These are phyloP conservation scores for Tylopilus cervinicoccineus DNA, from an alignment of 768 basidiomycete genomes.

Conservation along the genomic window DNA sequence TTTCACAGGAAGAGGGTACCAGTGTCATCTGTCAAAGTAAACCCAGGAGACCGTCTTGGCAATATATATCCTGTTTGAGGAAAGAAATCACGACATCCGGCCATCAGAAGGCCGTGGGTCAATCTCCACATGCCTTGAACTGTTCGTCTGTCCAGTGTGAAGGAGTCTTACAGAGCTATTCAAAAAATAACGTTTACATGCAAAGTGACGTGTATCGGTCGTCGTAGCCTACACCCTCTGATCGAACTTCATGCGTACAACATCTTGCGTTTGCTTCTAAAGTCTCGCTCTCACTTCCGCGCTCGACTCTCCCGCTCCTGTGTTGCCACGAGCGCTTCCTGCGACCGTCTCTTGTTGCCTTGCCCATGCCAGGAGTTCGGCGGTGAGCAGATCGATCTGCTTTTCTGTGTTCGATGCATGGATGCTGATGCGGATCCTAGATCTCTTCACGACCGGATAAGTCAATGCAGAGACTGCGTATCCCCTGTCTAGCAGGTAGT, in stretches of 20 bases:
- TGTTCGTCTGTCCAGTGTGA: too few relatives aligned
- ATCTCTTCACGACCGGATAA: slow-evolving; percentile 12
- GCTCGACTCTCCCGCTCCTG: background rate
- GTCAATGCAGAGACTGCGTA: slow-evolving; percentile 11
- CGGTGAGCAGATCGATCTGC: slow-evolving; percentile 11
- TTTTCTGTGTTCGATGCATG: slow-evolving; percentile 17
- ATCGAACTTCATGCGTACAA: background rate
- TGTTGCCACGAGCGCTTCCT: background rate
- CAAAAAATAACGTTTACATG: too few relatives aligned
- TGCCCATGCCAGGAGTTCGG: slow-evolving; percentile 12
- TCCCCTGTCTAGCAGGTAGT: slow-evolving; percentile 15
- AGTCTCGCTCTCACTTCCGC: slow-evolving; percentile 12
- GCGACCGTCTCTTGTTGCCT: background rate
- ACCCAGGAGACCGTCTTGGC: too few relatives aligned
- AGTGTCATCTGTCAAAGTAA: too few relatives aligned
- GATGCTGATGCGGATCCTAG: slow-evolving; percentile 16
- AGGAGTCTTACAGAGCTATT: too few relatives aligned
- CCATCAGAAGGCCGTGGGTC: too few relatives aligned
- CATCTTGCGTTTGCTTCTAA: background rate
- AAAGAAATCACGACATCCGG: too few relatives aligned
- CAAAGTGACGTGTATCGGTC: too few relatives aligned
- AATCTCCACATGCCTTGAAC: too few relatives aligned
- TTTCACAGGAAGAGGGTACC: too few relatives aligned
- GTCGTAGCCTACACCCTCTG: too few relatives aligned
- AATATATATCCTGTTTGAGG: too few relatives aligned